Evolutionary conservation across 805 yeast genomes (phyloP).

Genomic region (Kodamaea sagamina): DNA sequence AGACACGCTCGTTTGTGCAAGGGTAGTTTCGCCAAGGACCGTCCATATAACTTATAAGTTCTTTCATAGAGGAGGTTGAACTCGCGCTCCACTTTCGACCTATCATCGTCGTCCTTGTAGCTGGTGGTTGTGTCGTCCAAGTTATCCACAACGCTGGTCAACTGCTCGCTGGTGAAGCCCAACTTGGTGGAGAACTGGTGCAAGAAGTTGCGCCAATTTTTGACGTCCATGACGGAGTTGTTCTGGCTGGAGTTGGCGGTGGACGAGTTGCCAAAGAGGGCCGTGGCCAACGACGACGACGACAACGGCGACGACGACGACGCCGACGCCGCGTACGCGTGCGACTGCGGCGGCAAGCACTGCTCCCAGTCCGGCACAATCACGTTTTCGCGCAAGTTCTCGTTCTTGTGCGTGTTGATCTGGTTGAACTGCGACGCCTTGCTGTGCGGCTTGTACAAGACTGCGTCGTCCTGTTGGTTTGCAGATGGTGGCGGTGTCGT

Average conservation of each 20-base stretch:
- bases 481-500: constrained; percentile 10
- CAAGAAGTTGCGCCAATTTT: constrained; percentile 38
- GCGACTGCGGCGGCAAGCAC: constrained; percentile 35
- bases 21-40: constrained; percentile 38
- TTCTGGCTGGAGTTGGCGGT: constrained; percentile 26
- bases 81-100: constrained; percentile 29
- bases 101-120: constrained; percentile 7
- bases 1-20: constrained; percentile 40
- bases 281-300: constrained; percentile 20
- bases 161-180: constrained; percentile 36
- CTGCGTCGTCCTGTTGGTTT: constrained; percentile 40
- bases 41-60: constrained; percentile 42
- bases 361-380: constrained; percentile 46
- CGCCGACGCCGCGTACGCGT: constrained; percentile 19
- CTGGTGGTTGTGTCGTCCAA: constrained; percentile 14
- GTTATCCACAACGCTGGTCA: constrained; percentile 27
- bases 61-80: constrained; percentile 34
- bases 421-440: constrained; percentile 41
- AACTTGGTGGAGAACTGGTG: constrained; percentile 35
- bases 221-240: constrained; percentile 30
- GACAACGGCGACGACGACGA: constrained; percentile 23
- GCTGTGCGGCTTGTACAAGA: constrained; percentile 45
- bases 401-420: constrained; percentile 47
- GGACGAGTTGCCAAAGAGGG: constrained; percentile 28
- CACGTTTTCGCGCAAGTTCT: constrained; percentile 40